Evolutionary conservation across 139 green algal genomes (phyloP), one percentile per base, ranked within the genome.

Genomic region (Picochlorum sp.): DNA sequence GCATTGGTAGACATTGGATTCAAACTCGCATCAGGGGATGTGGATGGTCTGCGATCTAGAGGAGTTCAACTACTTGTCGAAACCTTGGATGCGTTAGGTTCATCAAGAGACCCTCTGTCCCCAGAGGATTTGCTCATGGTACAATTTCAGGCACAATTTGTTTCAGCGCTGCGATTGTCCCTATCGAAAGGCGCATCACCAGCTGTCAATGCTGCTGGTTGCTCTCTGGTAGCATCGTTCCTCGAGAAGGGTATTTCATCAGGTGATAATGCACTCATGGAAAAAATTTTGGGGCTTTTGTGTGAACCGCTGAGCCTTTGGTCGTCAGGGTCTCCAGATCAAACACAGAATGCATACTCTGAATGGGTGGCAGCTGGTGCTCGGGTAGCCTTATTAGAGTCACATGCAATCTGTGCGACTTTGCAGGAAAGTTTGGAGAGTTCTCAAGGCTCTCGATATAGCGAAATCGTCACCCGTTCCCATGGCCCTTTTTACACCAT

Each of bases 1-100:
- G 59, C 87, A 30, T 75, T 96, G n/a, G 78, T 96, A 30, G 87
- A 91, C 24, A 45, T 86, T 3, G 89, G 78, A 23, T 96, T 86
- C 81, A 81, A 80, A 59, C 73, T 92, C 54, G 79, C 86, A 4
- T 88, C 71, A 7, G 82, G 83, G 13, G 57, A 81, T 62, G 38
- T 79, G 45, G 65, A 78, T 54, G 83, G 74, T 3, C 77, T 94
- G 63, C 63, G 79, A 18, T 79, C 82, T 1, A 49, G 70, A 23
- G 86, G 86, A 18, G 69, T 88, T 18, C 52, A 63, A 15, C 73
- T 92, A 45, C 77, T 91, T 56, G 51, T 66, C 11, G 50, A 41
- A 3, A 37, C 84, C 26, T 20, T 92, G 52, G 14, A 28, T 4
- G 63, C 63, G 6, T 90, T 88, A 64, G 81, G 69, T 4, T 67